Percentiles rank a stretch among this genome's conserved stretches.
These are phyloP conservation scores for Neonectria sp. DNA, from an alignment of 2,329 filamentous ascomycete species.

Conservation along the genomic window DNA sequence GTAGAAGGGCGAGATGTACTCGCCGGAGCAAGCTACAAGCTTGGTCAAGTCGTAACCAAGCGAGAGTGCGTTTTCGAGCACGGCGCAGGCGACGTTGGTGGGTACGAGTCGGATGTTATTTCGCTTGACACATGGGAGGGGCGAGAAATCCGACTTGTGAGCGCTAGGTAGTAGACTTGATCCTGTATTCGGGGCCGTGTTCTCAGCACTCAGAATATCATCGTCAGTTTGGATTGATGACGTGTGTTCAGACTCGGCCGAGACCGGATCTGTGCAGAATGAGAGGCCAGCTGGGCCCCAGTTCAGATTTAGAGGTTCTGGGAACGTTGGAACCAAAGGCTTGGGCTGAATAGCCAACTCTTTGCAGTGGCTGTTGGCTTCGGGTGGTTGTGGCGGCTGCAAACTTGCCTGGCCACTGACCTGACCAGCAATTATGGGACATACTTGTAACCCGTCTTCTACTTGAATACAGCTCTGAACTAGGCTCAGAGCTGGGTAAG, in stretches of 20 bases:
- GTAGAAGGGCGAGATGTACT: conserved; percentile 45
- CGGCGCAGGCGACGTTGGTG: conserved; percentile 39
- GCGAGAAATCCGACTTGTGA: background rate
- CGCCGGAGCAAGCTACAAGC: conserved; percentile 31
- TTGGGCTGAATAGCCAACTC: background rate
- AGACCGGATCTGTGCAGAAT: background rate
- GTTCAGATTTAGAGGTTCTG: background rate
- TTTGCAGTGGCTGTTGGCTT: background rate
- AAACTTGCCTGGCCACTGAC: background rate
- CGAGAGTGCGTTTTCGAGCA: conserved; percentile 39
- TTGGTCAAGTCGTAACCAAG: conserved; percentile 33
- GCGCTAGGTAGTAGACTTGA: background rate
- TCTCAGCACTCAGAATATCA: background rate
- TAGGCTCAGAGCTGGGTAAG: background rate
- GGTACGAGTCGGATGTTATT: conserved; percentile 39
- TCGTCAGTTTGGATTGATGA: background rate
- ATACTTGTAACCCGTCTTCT: background rate
- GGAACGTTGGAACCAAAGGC: background rate
- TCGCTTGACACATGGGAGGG: conserved; percentile 27
- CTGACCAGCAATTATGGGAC: background rate
- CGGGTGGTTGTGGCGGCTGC: background rate
- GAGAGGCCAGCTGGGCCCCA: background rate
- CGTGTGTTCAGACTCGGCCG: background rate
- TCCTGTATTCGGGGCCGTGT: background rate
- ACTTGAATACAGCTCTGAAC: background rate